A percentile compares a stretch with the other conserved stretches of the same genome.
These are phyloP conservation scores for Aphanomyces euteiches DNA, from an alignment of 352 stramenopile species.

Conservation along the genomic window DNA sequence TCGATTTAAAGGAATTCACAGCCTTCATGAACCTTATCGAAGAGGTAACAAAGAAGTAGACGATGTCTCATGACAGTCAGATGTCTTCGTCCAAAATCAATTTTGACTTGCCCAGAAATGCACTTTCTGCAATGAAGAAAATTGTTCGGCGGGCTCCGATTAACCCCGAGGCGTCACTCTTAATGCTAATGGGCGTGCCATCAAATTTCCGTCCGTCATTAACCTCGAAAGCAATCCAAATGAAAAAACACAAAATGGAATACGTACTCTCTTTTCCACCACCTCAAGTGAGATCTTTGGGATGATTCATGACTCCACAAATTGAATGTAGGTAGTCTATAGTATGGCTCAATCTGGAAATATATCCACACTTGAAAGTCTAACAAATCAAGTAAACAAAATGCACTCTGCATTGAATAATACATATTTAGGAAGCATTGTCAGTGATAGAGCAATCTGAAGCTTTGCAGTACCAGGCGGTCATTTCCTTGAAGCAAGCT, in stretches of 20 bases:
- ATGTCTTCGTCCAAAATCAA: background rate
- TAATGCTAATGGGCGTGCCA: slow-evolving; percentile 75
- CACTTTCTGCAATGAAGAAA: slow-evolving; percentile 73
- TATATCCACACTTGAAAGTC: background rate
- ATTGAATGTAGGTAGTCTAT: slow-evolving; percentile 14
- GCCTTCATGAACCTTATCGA: slow-evolving; percentile 70
- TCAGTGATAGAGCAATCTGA: slow-evolving; percentile 54
- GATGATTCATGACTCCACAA: background rate
- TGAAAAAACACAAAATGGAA: slow-evolving; percentile 61
- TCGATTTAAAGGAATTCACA: slow-evolving; percentile 71
- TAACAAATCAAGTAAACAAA: too few species aligned
- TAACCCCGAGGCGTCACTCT: slow-evolving; percentile 61
- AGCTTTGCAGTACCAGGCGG: slow-evolving; percentile 50
- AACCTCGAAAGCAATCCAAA: slow-evolving; percentile 48
- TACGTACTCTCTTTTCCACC: slow-evolving; percentile 68
- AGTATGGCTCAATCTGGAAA: slow-evolving; percentile 27
- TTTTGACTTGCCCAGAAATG: slow-evolving; percentile 20
- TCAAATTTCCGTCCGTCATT: slow-evolving; percentile 72
- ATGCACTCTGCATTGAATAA: too few species aligned
- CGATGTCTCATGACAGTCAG: too few species aligned
- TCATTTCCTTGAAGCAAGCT: slow-evolving; percentile 71
- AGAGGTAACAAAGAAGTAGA: slow-evolving; percentile 35
- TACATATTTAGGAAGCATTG: background rate
- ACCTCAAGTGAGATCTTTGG: slow-evolving; percentile 40
- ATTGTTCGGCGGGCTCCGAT: slow-evolving; percentile 58